These are phyloP conservation scores for Penicillium angulare DNA, from an alignment of 495 filamentous ascomycete species.

Conservation along the genomic window DNA sequence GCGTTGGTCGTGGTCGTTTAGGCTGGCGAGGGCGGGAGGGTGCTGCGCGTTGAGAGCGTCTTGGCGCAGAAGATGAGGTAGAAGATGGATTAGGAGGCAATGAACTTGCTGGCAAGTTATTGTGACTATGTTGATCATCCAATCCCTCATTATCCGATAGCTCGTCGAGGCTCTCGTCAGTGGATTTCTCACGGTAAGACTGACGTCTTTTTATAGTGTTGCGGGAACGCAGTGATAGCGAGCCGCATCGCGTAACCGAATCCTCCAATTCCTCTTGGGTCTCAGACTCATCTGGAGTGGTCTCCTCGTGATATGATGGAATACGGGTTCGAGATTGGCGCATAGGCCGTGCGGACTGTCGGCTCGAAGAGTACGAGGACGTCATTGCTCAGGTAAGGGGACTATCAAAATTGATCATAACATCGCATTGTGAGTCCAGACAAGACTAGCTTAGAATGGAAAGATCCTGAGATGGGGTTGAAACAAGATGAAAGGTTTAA, in stretches of 20 bases:
- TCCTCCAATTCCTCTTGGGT: conserved; percentile 27
- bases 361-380: conserved; percentile 16
- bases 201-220: conserved; percentile 26
- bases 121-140: no score
- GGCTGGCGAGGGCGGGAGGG: conserved; percentile 10
- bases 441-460: neutral
- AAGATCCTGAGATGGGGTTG: neutral
- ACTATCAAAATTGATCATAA: neutral
- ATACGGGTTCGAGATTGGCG: conserved; percentile 40
- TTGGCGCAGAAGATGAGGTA: neutral
- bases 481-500: neutral
- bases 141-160: conserved; percentile 5
- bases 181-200: conserved; percentile 48
- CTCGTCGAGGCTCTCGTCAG: conserved; percentile 31
- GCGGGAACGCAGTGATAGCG: conserved; percentile 37
- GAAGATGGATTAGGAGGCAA: no score
- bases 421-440: neutral
- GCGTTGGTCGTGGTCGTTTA: conserved; percentile 12
- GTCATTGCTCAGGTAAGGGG: conserved; percentile 22
- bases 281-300: conserved; percentile 27
- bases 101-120: no score
- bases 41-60: conserved; percentile 6
- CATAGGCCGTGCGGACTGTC: conserved; percentile 31
- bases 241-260: conserved; percentile 10
- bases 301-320: conserved; percentile 42